Percentiles rank a stretch among this genome's conserved stretches.
These are phyloP conservation scores for Amoebophrya sp. DNA, from an alignment of 169 alveolate species.

Conservation along the genomic window DNA sequence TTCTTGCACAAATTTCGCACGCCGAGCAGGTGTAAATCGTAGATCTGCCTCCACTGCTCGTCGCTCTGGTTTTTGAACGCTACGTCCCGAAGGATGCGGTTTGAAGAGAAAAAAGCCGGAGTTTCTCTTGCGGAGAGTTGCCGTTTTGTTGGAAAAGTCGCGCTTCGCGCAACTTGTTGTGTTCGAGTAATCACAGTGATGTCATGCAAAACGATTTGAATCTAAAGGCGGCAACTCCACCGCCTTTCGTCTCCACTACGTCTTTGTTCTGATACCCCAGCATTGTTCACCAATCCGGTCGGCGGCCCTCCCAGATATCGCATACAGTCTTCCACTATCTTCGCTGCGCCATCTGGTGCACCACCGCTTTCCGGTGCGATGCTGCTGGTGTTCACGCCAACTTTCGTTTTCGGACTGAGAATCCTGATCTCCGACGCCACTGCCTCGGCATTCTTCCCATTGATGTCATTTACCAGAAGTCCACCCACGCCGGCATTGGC, in stretches of 20 bases:
- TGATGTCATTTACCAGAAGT: not conserved
- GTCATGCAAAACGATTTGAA: no score
- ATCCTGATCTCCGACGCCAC: not conserved
- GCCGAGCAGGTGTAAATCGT: not conserved
- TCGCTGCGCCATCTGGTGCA: not conserved
- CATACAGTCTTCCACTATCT: not conserved
- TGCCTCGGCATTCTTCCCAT: not conserved
- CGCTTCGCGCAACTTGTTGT: no score
- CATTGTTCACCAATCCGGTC: not conserved
- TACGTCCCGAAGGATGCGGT: not conserved
- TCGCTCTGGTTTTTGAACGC: not conserved
- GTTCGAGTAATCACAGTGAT: no score
- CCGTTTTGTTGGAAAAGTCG: no score
- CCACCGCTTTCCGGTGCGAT: not conserved
- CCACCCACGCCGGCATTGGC: not conserved
- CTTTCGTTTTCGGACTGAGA: no score
- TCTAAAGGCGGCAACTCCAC: no score
- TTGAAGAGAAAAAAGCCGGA: no score
- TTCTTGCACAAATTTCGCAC: not conserved
- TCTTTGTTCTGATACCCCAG: no score
- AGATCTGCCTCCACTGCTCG: not conserved
- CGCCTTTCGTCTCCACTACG: no score
- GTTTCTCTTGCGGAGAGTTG: no score
- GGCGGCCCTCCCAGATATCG: not conserved
- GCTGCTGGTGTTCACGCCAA: not conserved